These are phyloP conservation scores for Thielaviopsis musarum DNA, from an alignment of 2,329 filamentous ascomycete species.

Conservation along the genomic window DNA sequence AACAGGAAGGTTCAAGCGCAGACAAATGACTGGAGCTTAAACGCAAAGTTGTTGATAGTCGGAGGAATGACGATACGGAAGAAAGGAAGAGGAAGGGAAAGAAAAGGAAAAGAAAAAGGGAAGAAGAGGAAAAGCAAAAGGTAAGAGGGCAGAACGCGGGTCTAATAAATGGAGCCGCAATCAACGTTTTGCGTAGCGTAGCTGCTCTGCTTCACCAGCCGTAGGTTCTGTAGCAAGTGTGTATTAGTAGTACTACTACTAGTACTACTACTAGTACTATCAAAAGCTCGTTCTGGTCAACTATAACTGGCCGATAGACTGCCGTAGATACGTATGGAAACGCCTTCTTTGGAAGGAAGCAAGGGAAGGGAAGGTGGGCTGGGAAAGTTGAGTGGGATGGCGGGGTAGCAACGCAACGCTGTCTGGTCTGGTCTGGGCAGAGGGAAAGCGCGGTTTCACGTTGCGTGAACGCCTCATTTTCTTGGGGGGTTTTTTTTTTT, in stretches of 20 bases:
- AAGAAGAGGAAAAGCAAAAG: not conserved
- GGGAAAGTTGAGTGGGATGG: conserved; percentile 19
- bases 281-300: not conserved
- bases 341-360: conserved; percentile 6
- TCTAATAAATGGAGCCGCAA: not conserved
- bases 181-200: not conserved
- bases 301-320: not conserved
- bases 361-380: conserved; percentile 12
- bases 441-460: conserved; percentile 1
- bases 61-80: conserved; percentile 5
- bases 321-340: not conserved
- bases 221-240: not conserved
- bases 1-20: conserved; percentile 11
- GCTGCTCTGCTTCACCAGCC: not conserved
- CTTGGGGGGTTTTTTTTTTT: not conserved
- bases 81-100: conserved; percentile 6
- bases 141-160: not conserved
- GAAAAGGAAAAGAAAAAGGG: conserved; percentile 6
- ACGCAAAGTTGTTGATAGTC: conserved; percentile 4
- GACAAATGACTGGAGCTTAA: conserved; percentile 3
- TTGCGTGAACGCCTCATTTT: not conserved
- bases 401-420: conserved; percentile 11
- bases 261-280: not conserved
- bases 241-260: not conserved
- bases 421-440: not conserved